Base-by-base conservation (phyloP, 208 protist genomes). In the Leishmania major region DNA sequence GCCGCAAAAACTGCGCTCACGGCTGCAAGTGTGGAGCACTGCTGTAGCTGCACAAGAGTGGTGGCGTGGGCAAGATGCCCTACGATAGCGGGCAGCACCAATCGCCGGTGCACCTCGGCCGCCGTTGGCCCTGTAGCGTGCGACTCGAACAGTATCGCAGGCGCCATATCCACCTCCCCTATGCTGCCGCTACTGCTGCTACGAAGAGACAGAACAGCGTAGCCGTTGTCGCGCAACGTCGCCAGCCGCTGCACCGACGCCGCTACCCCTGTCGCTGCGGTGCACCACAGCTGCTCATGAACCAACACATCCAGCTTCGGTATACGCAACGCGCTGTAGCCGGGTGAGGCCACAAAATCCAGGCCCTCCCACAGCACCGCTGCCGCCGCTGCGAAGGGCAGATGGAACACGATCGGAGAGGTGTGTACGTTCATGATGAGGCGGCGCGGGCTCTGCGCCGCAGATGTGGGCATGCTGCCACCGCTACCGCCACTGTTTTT, bases 351-450 rank as follows among this genome's bases (percentile, higher is more conserved):
- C 11, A 40, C 40, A 59, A 83, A 87, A 64, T 83, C 75, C 19
- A 85, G 51, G 35, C 89, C 88, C 43, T 90, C 78, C 91, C 91
- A 94, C 67, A 89, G 82, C 15, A 87, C 84, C 67, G 86, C 85
- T n/a, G 85, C 81, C 31, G 82, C 53, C 13, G 72, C 80, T 40
- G 90, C 86, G 51, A 84, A 82, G 53, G 77, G 84, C 7, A 92
- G 71, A 70, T 87, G 84, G 10, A 89, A 77, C 28, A 88, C 79
- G 57, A 83, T 87, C 15, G 91, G 89, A 40, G 85, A 75, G 59
- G 90, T 75, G 40, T 47, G 83, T 57, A 94, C 45, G 25, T 73
- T 75, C 60, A 86, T 81, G 22, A 84, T 60, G 51, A 90, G 79
- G 71, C 80, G 75, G 40, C 84, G 86, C 45, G 73, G 62, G 75